These are phyloP conservation scores for Ganoderma multipileum DNA, from an alignment of 1,284 basidiomycete species.

Conservation along the genomic window DNA sequence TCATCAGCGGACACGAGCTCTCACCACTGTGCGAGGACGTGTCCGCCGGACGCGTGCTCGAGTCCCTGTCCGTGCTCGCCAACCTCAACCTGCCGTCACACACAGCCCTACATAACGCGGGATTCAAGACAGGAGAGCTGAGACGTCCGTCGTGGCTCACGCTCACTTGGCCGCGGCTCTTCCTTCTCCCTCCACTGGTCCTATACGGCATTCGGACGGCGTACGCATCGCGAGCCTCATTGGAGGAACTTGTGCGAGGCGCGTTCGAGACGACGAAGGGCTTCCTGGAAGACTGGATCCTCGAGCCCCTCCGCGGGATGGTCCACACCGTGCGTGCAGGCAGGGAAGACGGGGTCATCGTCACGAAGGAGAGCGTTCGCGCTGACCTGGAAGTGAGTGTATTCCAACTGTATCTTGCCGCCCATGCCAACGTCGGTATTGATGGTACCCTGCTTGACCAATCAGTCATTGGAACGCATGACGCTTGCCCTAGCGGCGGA, in stretches of 20 bases:
- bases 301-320: constrained; percentile 87
- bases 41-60: constrained; percentile 20
- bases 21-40: background rate
- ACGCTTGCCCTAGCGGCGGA: constrained; percentile 86
- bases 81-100: constrained; percentile 39
- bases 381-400: constrained; percentile 78
- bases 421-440: background rate
- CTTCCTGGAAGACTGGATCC: constrained; percentile 87
- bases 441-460: background rate
- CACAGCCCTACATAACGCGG: constrained; percentile 39
- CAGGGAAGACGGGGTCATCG: constrained; percentile 74
- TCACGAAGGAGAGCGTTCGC: constrained; percentile 78
- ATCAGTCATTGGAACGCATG: constrained; percentile 92
- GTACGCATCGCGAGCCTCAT: constrained; percentile 58
- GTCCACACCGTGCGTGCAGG: constrained; percentile 85
- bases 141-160: constrained; percentile 64
- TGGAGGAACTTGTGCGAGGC: constrained; percentile 65
- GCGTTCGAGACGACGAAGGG: constrained; percentile 74
- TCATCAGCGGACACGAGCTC: constrained; percentile 24
- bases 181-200: constrained; percentile 68
- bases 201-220: constrained; percentile 55
- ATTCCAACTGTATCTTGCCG: constrained; percentile 1
- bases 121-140: constrained; percentile 48
- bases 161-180: constrained; percentile 70
- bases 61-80: constrained; percentile 33